Base-by-base conservation (phyloP, 1,284 basidiomycete genomes). In the Coniferiporia weirii region DNA sequence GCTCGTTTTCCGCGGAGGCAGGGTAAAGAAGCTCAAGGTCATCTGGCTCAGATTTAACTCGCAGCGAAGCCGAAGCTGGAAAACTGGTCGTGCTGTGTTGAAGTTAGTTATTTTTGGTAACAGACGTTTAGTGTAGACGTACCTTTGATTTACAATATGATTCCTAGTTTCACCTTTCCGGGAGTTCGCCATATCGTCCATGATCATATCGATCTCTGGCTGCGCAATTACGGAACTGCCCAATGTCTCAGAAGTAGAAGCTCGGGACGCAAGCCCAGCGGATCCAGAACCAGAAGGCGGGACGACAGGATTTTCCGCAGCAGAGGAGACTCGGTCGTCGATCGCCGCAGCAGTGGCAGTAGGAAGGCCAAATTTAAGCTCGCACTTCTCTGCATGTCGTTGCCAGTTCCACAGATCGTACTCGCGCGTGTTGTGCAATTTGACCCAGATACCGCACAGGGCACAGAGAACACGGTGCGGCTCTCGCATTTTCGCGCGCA, bases 401-500 rank as follows among this genome's bases (percentile, higher is more conserved):
- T 17, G 19, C 61, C 61, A 62, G 46, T 56, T 62, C 44, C 54
- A 56, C 8, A 59, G 49, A 10, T 62, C 61, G 44, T 62, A 62
- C 20, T 55, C 53, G 5, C 61, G 52, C 12, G 50, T 54, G 20
- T 55, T 54, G 34, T 62, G 61, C 15, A 59, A 47, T n/a, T 27
- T 52, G 19, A 62, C 61, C 49, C 54, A 59, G 6, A 32, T 20
- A n/a, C 53, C 54, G 27, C 61, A 62, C 43, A 52, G 32, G 19
- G 40, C 43, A 45, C 61, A 62, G 6, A 51, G 36, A 4, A 62
- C 57, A 4, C 13, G 17, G 27, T 62, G 61, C 6, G 61, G 40
- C n/a, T 59, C 57, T 13, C 36, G 34, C 27, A 20, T 20, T 20
- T 49, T 49, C 10, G 46, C 40, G 9, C 61, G 57, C 35, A 19